Base-by-base conservation (phyloP, 2,329 filamentous ascomycete species). In the Pyrenochaeta sp. region DNA sequence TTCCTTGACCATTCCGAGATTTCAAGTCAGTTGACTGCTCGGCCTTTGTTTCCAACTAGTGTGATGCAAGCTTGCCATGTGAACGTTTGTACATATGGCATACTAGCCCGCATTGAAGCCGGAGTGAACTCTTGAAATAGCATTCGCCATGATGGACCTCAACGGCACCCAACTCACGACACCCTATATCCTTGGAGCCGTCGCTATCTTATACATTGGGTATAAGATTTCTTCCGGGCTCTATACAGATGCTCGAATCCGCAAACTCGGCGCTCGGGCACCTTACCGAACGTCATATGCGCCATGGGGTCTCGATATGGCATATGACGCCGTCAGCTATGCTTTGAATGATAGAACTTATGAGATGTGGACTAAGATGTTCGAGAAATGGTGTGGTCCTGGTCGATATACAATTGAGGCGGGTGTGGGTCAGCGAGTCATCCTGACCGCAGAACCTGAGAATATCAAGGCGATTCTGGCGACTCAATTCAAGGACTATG, bases 391-490 rank as follows among this genome's bases (percentile, higher is more conserved):
- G 51, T 68, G 11, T 7, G 67, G 76, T 4, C 68, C 71, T 1
- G 71, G 73, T 4, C 68, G 76, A 29, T 87, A 81, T 63, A 93
- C 90, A 0, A 77, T 82, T 33, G 90, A 94, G 75, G 73, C 78
- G 10, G 80, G 80, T 1, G 64, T 86, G 6, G 66, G 85, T 1
- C 82, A 83, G 42, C 85, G 90, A n/a, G 74, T 89, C 18, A 74
- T 96, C 54, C 83, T 95, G 68, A 97, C 93, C 0, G 85, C 85
- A 4, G 92, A 97, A 63, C 90, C 90, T 0, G 91, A 96, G 68
- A 97, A 97, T 71, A 90, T 96, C 79, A 96, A 97, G 75, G 91
- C 93, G 5, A 83, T 97, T 18, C 81, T 97, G n/a, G 90, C 92
- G 0, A 90, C 89, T 1, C 91, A 97, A 69, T 97, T 97, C 69